Evolutionary conservation across 441 rosid genomes (phyloP).

Genomic region (Erodium moschatum): DNA sequence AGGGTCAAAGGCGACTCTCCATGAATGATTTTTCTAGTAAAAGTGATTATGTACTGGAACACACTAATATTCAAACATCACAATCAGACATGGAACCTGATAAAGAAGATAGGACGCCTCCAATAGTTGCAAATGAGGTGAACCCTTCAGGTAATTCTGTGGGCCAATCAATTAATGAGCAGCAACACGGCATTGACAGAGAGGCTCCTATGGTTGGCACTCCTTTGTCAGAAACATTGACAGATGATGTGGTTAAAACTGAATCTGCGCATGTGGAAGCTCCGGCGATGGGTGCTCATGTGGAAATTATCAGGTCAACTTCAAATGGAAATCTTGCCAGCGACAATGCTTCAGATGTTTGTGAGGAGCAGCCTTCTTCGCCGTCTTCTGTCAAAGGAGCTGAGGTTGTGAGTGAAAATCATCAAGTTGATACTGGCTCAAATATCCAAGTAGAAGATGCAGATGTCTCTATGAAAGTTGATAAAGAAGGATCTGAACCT

Average conservation of each 20-base stretch:
- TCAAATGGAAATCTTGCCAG: slow-evolving; percentile 33
- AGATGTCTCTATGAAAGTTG: slow-evolving; percentile 36
- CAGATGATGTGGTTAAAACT: slow-evolving; percentile 24
- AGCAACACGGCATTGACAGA: slow-evolving; percentile 23
- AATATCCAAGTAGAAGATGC: slow-evolving; percentile 28
- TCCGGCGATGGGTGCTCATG: slow-evolving; percentile 28
- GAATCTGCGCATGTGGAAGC: slow-evolving; percentile 33
- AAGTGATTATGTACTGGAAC: slow-evolving; percentile 33
- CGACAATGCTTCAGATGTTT: slow-evolving; percentile 39
- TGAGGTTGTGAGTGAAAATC: slow-evolving; percentile 36
- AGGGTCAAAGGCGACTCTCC: slow-evolving; percentile 48
- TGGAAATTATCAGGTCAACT: slow-evolving; percentile 27
- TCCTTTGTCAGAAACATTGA: slow-evolving; percentile 27
- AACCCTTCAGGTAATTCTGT: slow-evolving; percentile 28
- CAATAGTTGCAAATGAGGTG: slow-evolving; percentile 36
- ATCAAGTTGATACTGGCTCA: slow-evolving; percentile 29
- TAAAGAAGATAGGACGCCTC: slow-evolving; percentile 27
- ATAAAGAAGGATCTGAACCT: slow-evolving; percentile 38
- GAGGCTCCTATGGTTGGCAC: slow-evolving; percentile 25
- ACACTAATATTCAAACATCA: slow-evolving; percentile 25
- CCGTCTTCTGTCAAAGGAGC: slow-evolving; percentile 40
- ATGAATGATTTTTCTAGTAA: slow-evolving; percentile 31
- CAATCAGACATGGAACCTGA: slow-evolving; percentile 27
- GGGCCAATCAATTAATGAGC: slow-evolving; percentile 29
- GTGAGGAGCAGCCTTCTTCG: slow-evolving; percentile 30